Base-by-base conservation (phyloP, 2,329 filamentous ascomycete species). In the Sordariomycetes sp. region DNA sequence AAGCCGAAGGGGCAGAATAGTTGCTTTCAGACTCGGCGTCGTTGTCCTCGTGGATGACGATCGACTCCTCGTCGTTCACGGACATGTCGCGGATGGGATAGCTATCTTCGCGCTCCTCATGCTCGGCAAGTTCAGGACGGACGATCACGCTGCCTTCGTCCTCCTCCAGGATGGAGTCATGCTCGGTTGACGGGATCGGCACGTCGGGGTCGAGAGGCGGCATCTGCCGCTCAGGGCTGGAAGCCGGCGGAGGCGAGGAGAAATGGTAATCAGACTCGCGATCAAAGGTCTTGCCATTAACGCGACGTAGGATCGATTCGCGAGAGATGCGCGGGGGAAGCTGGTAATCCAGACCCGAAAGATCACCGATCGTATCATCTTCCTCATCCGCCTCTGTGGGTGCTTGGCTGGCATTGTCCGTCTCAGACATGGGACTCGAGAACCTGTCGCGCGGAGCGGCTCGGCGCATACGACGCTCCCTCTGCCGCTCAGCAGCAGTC, bases 221-320 rank as follows among this genome's bases (percentile, higher is more conserved):
- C 54, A 82, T 75, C 59, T 73, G 78, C n/a, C 75, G 79, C 60
- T 82, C 77, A 14, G 82, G 79, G 63, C 74, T 84, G 2, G 81
- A 83, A 61, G 78, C 79, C 2, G 79, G 75, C n/a, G 76, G 73
- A 1, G 83, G 81, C 2, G 84, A 85, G 3, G 82, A 85, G 65
- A 87, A 83, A 64, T 81, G 80, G 62, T 82, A 86, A 59, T 85
- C 81, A 3, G 85, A 82, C 58, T 84, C 78, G 60, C 76, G 73
- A 22, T 85, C 81, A 52, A 80, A 76, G 54, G 71, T 64, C 60
- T 77, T 72, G 53, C 79, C 89, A 68, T 94, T 90, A 58, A 97
- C 87, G 61, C 93, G 90, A 57, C 89, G 86, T 65, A 97, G 77
- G 64, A 97, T 97, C 0, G 92, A 96, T 69, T 97, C 94, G 43